Evolutionary conservation across 2,329 filamentous ascomycete genomes (phyloP).

Genomic region (Botrytis tulipae): DNA sequence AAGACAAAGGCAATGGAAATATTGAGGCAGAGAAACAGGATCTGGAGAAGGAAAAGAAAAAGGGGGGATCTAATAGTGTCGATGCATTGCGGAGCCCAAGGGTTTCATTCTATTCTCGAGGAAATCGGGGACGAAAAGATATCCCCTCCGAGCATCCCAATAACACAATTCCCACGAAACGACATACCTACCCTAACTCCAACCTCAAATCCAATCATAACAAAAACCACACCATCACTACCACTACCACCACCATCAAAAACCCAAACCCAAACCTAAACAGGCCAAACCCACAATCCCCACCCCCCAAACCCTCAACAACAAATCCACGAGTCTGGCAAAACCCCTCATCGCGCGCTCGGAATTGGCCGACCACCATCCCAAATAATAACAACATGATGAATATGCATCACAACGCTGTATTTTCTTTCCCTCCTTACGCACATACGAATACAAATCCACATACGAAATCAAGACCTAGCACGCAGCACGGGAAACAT

Average conservation of each 20-base stretch:
- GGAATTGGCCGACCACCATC: neutral
- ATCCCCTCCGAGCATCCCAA: neutral
- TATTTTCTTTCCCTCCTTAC: neutral
- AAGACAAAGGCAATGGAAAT: neutral
- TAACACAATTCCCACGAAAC: neutral
- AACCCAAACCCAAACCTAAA: neutral
- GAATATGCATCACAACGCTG: neutral
- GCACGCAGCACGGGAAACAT: neutral
- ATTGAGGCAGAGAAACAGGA: neutral
- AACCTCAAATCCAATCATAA: neutral
- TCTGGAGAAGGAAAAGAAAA: neutral
- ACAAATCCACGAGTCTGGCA: constrained; percentile 7
- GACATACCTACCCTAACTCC: neutral
- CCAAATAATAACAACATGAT: neutral
- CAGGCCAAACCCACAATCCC: neutral
- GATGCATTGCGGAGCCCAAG: neutral
- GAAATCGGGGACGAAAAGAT: neutral
- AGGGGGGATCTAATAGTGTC: neutral
- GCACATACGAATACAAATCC: neutral
- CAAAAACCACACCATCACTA: neutral
- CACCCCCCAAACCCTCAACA: neutral
- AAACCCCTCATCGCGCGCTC: constrained; percentile 4
- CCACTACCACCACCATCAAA: neutral
- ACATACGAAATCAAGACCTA: neutral
- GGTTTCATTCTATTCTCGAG: constrained; percentile 1